Base-by-base conservation (phyloP, 257 asterid species). In the Gentiana dahurica region DNA sequence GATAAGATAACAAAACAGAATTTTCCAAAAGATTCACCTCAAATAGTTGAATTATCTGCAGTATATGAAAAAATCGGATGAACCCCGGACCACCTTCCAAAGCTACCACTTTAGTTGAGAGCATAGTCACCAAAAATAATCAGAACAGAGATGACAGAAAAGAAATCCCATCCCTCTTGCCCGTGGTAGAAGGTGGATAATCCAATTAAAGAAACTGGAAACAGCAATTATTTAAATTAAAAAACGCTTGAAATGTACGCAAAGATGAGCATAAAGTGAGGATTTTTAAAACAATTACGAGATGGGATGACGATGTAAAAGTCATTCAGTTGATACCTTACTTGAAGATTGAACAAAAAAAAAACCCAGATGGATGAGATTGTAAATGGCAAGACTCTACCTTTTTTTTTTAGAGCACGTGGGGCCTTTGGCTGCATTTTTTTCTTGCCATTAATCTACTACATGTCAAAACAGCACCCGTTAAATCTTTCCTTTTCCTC, bases 1-100 rank as follows among this genome's bases (percentile, higher is more conserved):
- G 12, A 24, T 15, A 54, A 13, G 10, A 62, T 37, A 37, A 36
- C 6, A 49, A 7, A 56, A 37, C 58, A 54, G 49, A 59, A 67
- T 5, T 59, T 3, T 34, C 10, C 11, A 34, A 71, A 63, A 74
- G 58, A 53, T 59, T 63, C 64, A 79, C 87, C 87, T 86, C 62
- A 71, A 72, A 74, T 56, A 77, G 77, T 72, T 34, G 72, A 67
- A 81, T 78, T 83, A 71, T 74, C 81, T 70, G 86, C 81, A 75
- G 79, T 69, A 59, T 59, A 69, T 62, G 60, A 58, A 77, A 69
- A 81, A 82, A 80, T 80, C 75, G 60, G 85, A 73, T 54, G 78
- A 83, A 74, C 43, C 78, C 71, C 68, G 75, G 71, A 81, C 75
- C 83, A 72, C 74, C 75, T 24, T 24, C 24, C 68, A 75, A 75